Evolutionary conservation across 352 stramenopile species (phyloP).

Genomic region (Pseudoperonospora humuli): DNA sequence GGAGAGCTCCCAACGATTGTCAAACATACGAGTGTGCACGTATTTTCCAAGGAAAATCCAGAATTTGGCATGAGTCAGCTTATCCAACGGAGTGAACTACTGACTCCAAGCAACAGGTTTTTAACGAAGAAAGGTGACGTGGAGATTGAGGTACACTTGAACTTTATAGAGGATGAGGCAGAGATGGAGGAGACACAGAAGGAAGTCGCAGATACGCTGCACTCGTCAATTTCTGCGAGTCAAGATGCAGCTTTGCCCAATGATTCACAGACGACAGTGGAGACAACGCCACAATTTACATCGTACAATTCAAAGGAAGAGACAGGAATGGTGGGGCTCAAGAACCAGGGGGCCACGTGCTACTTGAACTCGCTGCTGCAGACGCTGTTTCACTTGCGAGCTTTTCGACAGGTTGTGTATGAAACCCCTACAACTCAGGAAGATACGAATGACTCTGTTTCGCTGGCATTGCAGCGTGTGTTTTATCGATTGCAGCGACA

Average conservation of each 20-base stretch:
- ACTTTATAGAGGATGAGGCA: constrained; percentile 16
- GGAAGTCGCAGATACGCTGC: background rate
- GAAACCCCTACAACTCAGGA: constrained; percentile 67
- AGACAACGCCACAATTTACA: constrained; percentile 27
- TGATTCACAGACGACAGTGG: constrained; percentile 2
- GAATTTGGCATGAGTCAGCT: constrained; percentile 58
- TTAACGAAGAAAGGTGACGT: constrained; percentile 37
- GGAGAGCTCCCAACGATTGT: constrained; percentile 12
- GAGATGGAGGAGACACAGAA: constrained; percentile 22
- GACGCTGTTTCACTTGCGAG: constrained; percentile 85
- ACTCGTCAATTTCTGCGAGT: constrained; percentile 2
- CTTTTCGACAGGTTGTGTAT: constrained; percentile 83
- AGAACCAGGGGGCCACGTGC: constrained; percentile 89
- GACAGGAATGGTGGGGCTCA: constrained; percentile 82
- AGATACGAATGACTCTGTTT: constrained; percentile 81
- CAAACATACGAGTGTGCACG: constrained; percentile 37
- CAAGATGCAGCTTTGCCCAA: background rate
- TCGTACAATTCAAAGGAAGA: constrained; percentile 74
- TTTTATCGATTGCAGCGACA: constrained; percentile 79
- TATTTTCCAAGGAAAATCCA: constrained; percentile 38
- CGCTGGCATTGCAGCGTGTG: constrained; percentile 73
- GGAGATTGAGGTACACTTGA: constrained; percentile 40
- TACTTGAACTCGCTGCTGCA: constrained; percentile 93
- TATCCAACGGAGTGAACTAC: constrained; percentile 31
- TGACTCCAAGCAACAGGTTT: constrained; percentile 40